Conservation (phyloP, 441 rosid species). For the Gossypium aridum region DNA sequence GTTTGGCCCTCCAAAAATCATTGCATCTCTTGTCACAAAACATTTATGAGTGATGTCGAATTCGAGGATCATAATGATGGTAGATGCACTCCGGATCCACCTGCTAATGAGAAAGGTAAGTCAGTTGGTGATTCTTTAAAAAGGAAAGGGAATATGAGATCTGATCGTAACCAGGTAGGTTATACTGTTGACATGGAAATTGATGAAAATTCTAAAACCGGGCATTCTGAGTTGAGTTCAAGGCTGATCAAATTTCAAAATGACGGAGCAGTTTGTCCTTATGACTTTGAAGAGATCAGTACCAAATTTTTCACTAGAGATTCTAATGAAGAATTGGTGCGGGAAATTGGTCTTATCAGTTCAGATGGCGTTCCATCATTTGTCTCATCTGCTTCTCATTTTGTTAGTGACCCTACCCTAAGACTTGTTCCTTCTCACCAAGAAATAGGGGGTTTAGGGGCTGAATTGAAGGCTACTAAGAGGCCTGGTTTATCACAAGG, state of each 20-base stretch:
- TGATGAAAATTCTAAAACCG: slow-evolving; percentile 30
- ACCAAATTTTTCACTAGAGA: slow-evolving; percentile 74
- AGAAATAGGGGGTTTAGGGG: slow-evolving; percentile 26
- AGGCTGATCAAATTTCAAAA: slow-evolving; percentile 57
- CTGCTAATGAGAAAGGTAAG: slow-evolving; percentile 38
- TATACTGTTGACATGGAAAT: slow-evolving; percentile 24
- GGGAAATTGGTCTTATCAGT: slow-evolving; percentile 83
- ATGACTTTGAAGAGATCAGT: slow-evolving; percentile 62
- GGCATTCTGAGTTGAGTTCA: slow-evolving; percentile 37
- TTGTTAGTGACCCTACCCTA: slow-evolving; percentile 44
- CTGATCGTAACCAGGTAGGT: slow-evolving; percentile 27
- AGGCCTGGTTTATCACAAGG: slow-evolving; percentile 18
- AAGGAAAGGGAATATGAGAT: slow-evolving; percentile 37
- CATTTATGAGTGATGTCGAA: slow-evolving; percentile 46
- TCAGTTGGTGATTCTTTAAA: slow-evolving; percentile 33
- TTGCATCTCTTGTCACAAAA: slow-evolving; percentile 79
- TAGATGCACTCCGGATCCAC: slow-evolving; percentile 41
- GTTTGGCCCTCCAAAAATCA: slow-evolving; percentile 79
- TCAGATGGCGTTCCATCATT: slow-evolving; percentile 67
- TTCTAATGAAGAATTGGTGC: slow-evolving; percentile 80
- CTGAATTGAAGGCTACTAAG: slow-evolving; percentile 25
- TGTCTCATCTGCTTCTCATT: slow-evolving; percentile 44
- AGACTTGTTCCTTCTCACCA: slow-evolving; percentile 25
- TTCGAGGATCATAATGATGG: slow-evolving; percentile 60
- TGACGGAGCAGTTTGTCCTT: slow-evolving; percentile 51